phyloP scores from a whole-genome alignment of 192 early-diverging fungal species.

The Coemansia umbellata region DNA sequence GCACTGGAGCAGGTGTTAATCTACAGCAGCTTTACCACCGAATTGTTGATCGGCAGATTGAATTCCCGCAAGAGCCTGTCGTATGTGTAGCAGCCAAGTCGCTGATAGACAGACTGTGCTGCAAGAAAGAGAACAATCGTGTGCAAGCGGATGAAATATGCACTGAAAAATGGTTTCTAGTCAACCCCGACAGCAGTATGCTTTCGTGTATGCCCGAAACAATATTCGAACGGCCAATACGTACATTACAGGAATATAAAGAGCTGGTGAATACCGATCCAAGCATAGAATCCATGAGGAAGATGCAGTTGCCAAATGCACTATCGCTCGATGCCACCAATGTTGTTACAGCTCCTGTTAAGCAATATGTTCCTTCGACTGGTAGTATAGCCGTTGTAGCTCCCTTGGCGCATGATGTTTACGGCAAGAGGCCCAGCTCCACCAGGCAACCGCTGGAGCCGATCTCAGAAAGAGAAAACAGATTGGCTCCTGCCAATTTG shows the following conservation, averaged over 20 bases:
- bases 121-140: constrained; percentile 57
- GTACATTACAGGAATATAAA: constrained; percentile 32
- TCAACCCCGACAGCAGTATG: constrained; percentile 11
- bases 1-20: constrained; percentile 7
- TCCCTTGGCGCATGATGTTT: neutral
- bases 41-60: constrained; percentile 40
- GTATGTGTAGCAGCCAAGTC: constrained; percentile 61
- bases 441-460: constrained; percentile 22
- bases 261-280: neutral
- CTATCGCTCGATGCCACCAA: neutral
- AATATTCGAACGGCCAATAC: constrained; percentile 41
- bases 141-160: constrained; percentile 32
- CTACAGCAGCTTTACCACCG: constrained; percentile 40
- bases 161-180: constrained; percentile 29
- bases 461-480: constrained; percentile 20
- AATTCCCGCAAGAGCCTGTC: constrained; percentile 63
- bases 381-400: neutral
- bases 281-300: too few relatives aligned
- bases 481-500: neutral
- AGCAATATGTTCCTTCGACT: neutral
- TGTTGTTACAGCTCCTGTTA: neutral
- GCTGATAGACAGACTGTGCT: constrained; percentile 68
- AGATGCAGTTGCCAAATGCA: neutral
- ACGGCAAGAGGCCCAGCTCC: neutral
- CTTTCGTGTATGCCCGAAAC: constrained; percentile 31